phyloP scores from a whole-genome alignment of 345 rosid species.

The Eutrema japonicum region DNA sequence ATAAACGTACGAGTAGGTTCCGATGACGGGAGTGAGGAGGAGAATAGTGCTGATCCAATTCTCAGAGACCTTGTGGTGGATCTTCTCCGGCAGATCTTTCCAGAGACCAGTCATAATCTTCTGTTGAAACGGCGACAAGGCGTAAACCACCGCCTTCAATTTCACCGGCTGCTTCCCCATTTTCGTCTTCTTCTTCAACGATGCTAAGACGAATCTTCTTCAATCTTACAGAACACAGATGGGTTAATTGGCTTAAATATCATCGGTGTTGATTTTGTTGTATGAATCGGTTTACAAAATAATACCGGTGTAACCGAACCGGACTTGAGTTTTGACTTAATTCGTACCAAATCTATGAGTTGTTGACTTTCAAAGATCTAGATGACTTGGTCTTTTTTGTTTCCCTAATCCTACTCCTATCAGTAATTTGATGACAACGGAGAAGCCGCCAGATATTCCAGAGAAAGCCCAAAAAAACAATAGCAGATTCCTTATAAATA shows the following conservation, averaged over 20 bases:
- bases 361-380: background rate
- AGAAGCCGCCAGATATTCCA: background rate
- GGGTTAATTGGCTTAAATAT: background rate
- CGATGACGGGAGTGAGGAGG: slow-evolving; percentile 67
- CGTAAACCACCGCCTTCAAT: slow-evolving; percentile 84
- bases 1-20: slow-evolving; percentile 57
- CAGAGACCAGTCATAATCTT: slow-evolving; percentile 74
- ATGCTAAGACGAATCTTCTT: slow-evolving; percentile 1
- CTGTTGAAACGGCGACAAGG: slow-evolving; percentile 84
- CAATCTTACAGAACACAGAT: background rate
- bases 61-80: slow-evolving; percentile 82
- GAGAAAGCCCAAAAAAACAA: background rate
- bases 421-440: background rate
- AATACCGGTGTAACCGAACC: background rate
- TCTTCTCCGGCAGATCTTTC: slow-evolving; percentile 73
- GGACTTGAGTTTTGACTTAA: background rate
- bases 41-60: slow-evolving; percentile 82
- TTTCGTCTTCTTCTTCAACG: background rate
- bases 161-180: slow-evolving; percentile 86
- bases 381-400: background rate
- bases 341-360: background rate
- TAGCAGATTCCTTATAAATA: background rate
- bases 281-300: background rate
- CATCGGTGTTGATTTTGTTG: background rate
- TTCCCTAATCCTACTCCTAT: background rate